Evolutionary conservation across 2,329 filamentous ascomycete genomes (phyloP).

Genomic region (Arthrobotrys musiformis): DNA sequence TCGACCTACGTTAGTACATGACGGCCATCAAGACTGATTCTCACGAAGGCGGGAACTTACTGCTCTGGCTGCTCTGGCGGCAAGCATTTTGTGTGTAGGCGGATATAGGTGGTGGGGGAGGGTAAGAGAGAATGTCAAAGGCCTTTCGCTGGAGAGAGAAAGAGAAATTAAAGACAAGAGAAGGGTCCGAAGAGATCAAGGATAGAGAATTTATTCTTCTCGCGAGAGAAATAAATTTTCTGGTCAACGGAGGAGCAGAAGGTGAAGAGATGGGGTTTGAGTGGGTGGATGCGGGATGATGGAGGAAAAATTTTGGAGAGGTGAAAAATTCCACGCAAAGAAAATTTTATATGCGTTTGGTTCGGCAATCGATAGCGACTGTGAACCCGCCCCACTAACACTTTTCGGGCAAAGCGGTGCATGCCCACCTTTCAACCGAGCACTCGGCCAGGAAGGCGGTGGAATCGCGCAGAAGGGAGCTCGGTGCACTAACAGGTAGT

Average conservation of each 20-base stretch:
- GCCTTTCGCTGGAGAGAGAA: constrained; percentile 18
- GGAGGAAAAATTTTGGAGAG: constrained; percentile 35
- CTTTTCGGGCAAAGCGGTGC: constrained; percentile 41
- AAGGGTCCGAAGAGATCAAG: constrained; percentile 9
- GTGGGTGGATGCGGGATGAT: constrained; percentile 49
- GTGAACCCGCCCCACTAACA: constrained; percentile 26
- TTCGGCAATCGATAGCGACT: constrained; percentile 50
- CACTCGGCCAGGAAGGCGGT: constrained; percentile 33
- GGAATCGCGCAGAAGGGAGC: constrained; percentile 53
- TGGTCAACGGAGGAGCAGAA: constrained; percentile 16
- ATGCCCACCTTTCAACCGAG: constrained; percentile 41
- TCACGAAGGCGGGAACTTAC: constrained; percentile 32
- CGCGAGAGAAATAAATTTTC: constrained; percentile 23
- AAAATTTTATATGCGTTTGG: constrained; percentile 54
- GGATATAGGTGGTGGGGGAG: not conserved
- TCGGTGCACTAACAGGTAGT: no score
- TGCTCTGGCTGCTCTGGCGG: constrained; percentile 54
- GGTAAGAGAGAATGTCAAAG: not conserved
- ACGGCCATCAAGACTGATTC: not conserved
- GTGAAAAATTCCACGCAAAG: constrained; percentile 52
- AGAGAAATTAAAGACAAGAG: constrained; percentile 9
- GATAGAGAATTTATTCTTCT: constrained; percentile 23
- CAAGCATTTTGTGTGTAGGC: constrained; percentile 53
- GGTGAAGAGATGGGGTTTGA: constrained; percentile 24
- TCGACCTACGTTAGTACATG: constrained; percentile 6